phyloP scores from a whole-genome alignment of 768 basidiomycete genomes.

The Boletus barrowsii region DNA sequence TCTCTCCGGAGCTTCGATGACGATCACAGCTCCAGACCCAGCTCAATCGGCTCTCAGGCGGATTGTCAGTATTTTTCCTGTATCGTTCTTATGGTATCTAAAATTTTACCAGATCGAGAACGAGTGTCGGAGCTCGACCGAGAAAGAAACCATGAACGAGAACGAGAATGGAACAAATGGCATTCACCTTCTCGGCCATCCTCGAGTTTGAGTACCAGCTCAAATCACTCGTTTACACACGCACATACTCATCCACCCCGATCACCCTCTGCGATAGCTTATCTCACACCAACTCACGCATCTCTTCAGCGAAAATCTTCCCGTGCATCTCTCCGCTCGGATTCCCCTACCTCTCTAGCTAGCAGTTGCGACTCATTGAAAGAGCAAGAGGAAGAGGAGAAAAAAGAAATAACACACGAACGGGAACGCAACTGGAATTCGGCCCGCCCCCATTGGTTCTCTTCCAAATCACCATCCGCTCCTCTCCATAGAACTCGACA shows the following conservation, averaged over 20 bases:
- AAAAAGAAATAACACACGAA: slow-evolving; percentile 41
- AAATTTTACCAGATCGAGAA: slow-evolving; percentile 41
- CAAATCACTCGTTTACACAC: slow-evolving; percentile 32
- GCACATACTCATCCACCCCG: slow-evolving; percentile 38
- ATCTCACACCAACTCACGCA: slow-evolving; percentile 30
- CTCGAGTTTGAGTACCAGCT: slow-evolving; percentile 41
- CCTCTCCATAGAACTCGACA: slow-evolving; percentile 5
- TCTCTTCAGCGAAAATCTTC: slow-evolving; percentile 35
- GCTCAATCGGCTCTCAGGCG: slow-evolving; percentile 47
- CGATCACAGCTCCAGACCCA: slow-evolving; percentile 39
- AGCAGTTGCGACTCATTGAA: slow-evolving; percentile 35
- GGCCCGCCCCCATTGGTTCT: slow-evolving; percentile 55
- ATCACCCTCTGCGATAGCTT: slow-evolving; percentile 39
- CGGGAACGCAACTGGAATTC: slow-evolving; percentile 73
- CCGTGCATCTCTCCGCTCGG: slow-evolving; percentile 33
- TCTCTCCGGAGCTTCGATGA: slow-evolving; percentile 45
- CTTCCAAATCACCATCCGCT: slow-evolving; percentile 19
- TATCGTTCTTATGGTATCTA: background rate
- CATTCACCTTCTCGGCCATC: slow-evolving; percentile 39
- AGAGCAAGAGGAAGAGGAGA: slow-evolving; percentile 30
- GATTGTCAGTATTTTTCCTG: slow-evolving; percentile 41
- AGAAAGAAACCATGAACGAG: slow-evolving; percentile 47
- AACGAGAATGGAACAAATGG: slow-evolving; percentile 56
- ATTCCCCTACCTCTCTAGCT: slow-evolving; percentile 42
- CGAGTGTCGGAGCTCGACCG: slow-evolving; percentile 39